Conservation (phyloP, 108 stramenopile genomes). For the Hondaea fermentalgiana region DNA sequence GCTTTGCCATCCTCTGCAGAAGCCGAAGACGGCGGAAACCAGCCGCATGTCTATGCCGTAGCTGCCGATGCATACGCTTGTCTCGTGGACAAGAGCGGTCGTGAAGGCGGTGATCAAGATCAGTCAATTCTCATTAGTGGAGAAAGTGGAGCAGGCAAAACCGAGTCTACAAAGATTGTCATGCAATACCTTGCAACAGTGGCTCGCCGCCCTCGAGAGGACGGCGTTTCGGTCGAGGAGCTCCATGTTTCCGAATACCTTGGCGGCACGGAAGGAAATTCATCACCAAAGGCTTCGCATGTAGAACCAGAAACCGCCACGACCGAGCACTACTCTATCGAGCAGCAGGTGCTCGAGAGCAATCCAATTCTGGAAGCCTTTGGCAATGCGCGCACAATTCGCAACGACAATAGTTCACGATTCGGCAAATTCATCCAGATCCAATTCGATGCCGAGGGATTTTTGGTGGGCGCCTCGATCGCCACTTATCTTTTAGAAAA, state of each 20-base stretch:
- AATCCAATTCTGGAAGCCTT: conserved; percentile 98
- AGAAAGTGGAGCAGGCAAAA: conserved; percentile 48
- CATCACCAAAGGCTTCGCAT: too few species aligned
- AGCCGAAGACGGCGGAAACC: conserved; percentile 8
- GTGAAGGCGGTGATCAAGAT: background rate
- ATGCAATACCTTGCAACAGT: conserved; percentile 60
- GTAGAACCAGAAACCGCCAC: too few species aligned
- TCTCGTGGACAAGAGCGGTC: conserved; percentile 56
- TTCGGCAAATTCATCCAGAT: conserved; percentile 62
- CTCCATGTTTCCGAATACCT: background rate
- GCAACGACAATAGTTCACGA: conserved; percentile 83
- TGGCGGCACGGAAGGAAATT: background rate
- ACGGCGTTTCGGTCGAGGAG: background rate
- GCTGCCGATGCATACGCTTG: conserved; percentile 86
- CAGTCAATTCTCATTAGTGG: conserved; percentile 41
- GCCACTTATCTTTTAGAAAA: conserved; percentile 19
- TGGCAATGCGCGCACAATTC: conserved; percentile 95
- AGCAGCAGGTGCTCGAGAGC: conserved; percentile 81
- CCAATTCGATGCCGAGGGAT: conserved; percentile 31
- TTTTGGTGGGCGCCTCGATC: conserved; percentile 40
- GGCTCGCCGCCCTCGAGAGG: background rate
- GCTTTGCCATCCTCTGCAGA: background rate
- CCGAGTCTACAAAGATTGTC: conserved; percentile 61
- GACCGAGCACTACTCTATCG: conserved; percentile 40
- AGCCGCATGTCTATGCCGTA: conserved; percentile 82